These are phyloP conservation scores for Beauveria sp. DNA, from an alignment of 2,329 filamentous ascomycete genomes.

Conservation along the genomic window DNA sequence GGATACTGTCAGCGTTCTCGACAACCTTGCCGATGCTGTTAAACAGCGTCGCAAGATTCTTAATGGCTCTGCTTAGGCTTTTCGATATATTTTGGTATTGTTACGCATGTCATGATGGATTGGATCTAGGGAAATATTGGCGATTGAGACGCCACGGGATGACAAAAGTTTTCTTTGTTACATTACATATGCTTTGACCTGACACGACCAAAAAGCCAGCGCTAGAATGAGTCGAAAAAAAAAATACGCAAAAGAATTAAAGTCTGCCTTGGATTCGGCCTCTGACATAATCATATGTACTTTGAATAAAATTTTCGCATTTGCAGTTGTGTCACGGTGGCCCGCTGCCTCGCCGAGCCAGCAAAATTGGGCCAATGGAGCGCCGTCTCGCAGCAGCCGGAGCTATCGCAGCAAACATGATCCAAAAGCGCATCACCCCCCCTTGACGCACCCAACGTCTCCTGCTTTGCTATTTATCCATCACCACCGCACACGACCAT, in stretches of 20 bases:
- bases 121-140: background rate
- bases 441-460: constrained; percentile 1
- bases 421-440: background rate
- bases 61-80: constrained; percentile 18
- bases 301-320: no score
- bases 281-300: no score
- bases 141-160: background rate
- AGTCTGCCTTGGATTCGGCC: background rate
- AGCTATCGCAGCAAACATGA: constrained; percentile 7
- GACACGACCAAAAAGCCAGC: background rate
- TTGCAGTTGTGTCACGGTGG: background rate
- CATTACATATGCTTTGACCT: background rate
- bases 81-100: background rate
- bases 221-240: background rate
- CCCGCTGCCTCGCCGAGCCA: background rate
- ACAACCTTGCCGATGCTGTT: constrained; percentile 79
- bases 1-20: constrained; percentile 68
- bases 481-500: background rate
- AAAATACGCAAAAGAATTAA: background rate
- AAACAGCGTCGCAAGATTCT: constrained; percentile 55
- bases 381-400: background rate
- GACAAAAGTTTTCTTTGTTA: constrained; percentile 6
- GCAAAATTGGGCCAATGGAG: constrained; percentile 11
- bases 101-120: constrained; percentile 3
- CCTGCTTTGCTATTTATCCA: background rate